These are phyloP conservation scores for Trichoderma oligosporum DNA, from an alignment of 2,329 filamentous ascomycete genomes.

Conservation along the genomic window DNA sequence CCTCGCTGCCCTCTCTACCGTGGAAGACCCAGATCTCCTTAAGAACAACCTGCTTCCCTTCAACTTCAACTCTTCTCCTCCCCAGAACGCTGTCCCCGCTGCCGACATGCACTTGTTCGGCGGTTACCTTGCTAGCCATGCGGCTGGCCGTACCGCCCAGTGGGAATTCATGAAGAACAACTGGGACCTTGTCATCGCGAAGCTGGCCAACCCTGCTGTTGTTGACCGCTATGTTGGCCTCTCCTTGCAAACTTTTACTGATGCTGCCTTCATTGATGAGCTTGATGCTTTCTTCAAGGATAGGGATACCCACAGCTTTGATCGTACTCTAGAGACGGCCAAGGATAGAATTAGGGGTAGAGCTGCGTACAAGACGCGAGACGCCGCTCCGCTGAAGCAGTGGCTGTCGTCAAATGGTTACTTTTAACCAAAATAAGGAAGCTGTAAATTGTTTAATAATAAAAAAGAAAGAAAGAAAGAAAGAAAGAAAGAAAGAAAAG, in stretches of 20 bases:
- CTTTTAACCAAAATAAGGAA: slow-evolving; percentile 27
- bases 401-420: slow-evolving; percentile 64
- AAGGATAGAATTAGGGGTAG: slow-evolving; percentile 81
- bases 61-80: slow-evolving; percentile 65
- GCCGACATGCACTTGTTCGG: slow-evolving; percentile 86
- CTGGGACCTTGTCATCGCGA: slow-evolving; percentile 69
- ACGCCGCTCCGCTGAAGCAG: slow-evolving; percentile 67
- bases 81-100: slow-evolving; percentile 64
- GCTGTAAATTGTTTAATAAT: too few relatives aligned
- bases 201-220: slow-evolving; percentile 79
- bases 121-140: slow-evolving; percentile 68
- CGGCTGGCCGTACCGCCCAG: slow-evolving; percentile 65
- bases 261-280: slow-evolving; percentile 64
- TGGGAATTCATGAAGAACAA: slow-evolving; percentile 85
- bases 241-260: slow-evolving; percentile 73
- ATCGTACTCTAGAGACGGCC: slow-evolving; percentile 79
- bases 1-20: slow-evolving; percentile 70
- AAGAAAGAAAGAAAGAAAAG: too few relatives aligned
- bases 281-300: slow-evolving; percentile 80
- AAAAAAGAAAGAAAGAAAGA: too few relatives aligned
- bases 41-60: slow-evolving; percentile 65
- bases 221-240: slow-evolving; percentile 84
- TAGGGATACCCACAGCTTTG: slow-evolving; percentile 83
- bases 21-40: slow-evolving; percentile 66
- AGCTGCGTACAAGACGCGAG: slow-evolving; percentile 76